Conservation (phyloP, 345 rosid genomes). For the Carallia pectinifolia region DNA sequence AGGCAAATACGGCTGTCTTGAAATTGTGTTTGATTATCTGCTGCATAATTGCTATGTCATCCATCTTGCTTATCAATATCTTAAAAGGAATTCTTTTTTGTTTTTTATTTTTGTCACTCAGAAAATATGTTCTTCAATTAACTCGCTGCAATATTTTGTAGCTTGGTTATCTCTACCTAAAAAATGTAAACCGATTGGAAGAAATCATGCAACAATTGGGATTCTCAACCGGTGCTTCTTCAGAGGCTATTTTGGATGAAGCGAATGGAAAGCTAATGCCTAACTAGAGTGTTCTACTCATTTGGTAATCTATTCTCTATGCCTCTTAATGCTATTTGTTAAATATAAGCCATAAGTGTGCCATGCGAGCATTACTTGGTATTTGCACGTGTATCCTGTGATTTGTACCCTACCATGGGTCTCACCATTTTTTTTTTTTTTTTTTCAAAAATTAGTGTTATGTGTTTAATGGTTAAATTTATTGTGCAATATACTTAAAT, state of each 20-base stretch:
- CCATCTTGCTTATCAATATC: background rate
- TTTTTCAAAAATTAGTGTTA: too few relatives aligned
- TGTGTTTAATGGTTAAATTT: too few relatives aligned
- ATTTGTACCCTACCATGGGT: too few relatives aligned
- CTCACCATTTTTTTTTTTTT: too few relatives aligned
- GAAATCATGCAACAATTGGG: constrained; percentile 81
- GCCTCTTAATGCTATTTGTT: background rate
- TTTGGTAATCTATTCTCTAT: background rate
- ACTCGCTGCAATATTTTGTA: constrained; percentile 21
- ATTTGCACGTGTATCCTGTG: too few relatives aligned
- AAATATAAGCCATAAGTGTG: background rate
- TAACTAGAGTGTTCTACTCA: background rate
- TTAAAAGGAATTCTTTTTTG: background rate
- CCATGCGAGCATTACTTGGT: background rate
- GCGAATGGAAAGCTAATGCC: constrained; percentile 32
- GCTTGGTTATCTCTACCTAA: constrained; percentile 82
- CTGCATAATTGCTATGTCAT: background rate
- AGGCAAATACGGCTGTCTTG: background rate
- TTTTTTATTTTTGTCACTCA: background rate
- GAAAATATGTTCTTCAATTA: constrained; percentile 3
- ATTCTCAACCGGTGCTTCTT: constrained; percentile 60
- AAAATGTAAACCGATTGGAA: constrained; percentile 66
- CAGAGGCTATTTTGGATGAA: constrained; percentile 43
- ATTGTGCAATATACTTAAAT: too few relatives aligned
- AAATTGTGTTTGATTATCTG: background rate